phyloP scores from a whole-genome alignment of 2,329 filamentous ascomycete species.

The Colletotrichum cordylinicola region DNA sequence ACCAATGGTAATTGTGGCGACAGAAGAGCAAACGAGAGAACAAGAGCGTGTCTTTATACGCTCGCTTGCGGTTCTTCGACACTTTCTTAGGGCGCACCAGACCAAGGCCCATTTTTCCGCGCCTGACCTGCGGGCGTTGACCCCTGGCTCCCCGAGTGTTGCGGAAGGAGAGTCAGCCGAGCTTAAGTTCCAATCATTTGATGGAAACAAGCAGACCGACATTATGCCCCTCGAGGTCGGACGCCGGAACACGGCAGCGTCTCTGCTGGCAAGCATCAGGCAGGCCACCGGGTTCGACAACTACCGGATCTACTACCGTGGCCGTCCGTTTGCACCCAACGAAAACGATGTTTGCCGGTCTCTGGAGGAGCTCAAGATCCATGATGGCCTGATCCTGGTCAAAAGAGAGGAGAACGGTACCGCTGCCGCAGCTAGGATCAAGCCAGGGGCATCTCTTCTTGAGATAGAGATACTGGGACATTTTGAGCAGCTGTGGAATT shows the following conservation, averaged over 20 bases:
- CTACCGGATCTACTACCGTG: constrained; percentile 75
- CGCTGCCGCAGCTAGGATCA: constrained; percentile 47
- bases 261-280: constrained; percentile 71
- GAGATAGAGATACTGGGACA: constrained; percentile 83
- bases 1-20: constrained; percentile 55
- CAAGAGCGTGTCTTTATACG: constrained; percentile 71
- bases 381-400: constrained; percentile 70
- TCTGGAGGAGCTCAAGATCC: constrained; percentile 71
- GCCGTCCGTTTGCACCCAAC: constrained; percentile 67
- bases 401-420: constrained; percentile 59
- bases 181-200: constrained; percentile 78
- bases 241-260: constrained; percentile 71
- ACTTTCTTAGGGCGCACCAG: constrained; percentile 71
- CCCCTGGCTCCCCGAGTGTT: constrained; percentile 55
- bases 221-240: constrained; percentile 71
- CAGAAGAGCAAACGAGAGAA: constrained; percentile 52
- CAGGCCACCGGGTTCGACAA: constrained; percentile 78
- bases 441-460: constrained; percentile 63
- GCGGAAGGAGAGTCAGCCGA: constrained; percentile 69
- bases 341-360: constrained; percentile 65
- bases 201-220: constrained; percentile 63
- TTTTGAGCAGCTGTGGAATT: constrained; percentile 83
- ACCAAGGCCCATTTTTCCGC: constrained; percentile 64
- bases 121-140: constrained; percentile 60
- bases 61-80: constrained; percentile 71